Base-by-base conservation (phyloP, 352 stramenopile species). In the Phytopythium ostracodes region DNA sequence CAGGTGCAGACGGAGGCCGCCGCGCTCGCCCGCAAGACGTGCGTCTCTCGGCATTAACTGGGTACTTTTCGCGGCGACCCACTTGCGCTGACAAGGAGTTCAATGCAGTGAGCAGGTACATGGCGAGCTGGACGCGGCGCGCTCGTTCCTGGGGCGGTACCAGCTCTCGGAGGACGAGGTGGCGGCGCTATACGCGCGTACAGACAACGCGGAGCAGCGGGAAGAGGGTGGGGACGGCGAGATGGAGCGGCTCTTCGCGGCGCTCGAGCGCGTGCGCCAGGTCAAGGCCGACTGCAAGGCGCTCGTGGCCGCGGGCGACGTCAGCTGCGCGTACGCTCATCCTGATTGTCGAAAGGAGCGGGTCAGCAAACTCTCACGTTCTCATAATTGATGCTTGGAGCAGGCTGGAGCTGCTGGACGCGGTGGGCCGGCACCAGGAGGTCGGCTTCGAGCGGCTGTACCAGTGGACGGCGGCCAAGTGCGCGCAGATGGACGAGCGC, bases 371-470 rank as follows among this genome's bases (percentile, higher is more conserved):
- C n/a, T 59, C 17, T 27, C 29, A 7, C 29, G 29, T 7, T 33
- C 22, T 66, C 22, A 29, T 35, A 12, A 60, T 25, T 35, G 24
- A 6, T 66, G 3, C 8, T n/a, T 31, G 11, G 25, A 18, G 22
- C 36, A 89, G 84, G 55, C 67, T 97, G 50, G 91, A 97, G 72
- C 80, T 97, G 33, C 67, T 98, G 33, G 89, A 98, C 38, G 61
- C 76, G 0, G 75, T 97, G 24, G 78, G 79, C 36, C 83, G 83
- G 62, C 84, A 92, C 67, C 86, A 97, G 47, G 88, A 96, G 54
- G 66, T 72, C n/a, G 91, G 87, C 0, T 96, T 95, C 59, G 81
- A 96, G 62, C 62, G 78, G 22, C 63, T 97, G 58, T 97, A 97
- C 69, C 66, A 86, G 29, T 98, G 91, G 91, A 89, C 95, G 7